phyloP scores from a whole-genome alignment of 2,329 filamentous ascomycete genomes.

The Ophiocordyceps robertsii region DNA sequence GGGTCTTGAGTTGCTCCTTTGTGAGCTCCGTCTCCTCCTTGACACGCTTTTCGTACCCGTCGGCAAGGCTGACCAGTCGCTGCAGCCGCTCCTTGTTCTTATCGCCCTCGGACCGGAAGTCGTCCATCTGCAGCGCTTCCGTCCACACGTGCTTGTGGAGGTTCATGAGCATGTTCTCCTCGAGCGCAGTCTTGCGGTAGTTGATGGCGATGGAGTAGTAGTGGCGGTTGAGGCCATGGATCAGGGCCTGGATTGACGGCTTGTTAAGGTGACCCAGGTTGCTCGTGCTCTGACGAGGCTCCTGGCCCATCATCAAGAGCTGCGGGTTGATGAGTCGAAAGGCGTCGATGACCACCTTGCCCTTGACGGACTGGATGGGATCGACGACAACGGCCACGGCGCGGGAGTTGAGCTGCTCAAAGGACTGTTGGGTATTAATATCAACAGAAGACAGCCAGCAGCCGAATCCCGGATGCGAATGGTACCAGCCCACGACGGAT shows the following conservation, averaged over 20 bases:
- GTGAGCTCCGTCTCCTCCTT: conserved; percentile 97
- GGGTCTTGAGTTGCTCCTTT: conserved; percentile 95
- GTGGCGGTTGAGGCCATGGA: conserved; percentile 94
- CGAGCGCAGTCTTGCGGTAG: conserved; percentile 91
- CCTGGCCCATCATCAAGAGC: conserved; percentile 93
- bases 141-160: conserved; percentile 99
- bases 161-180: conserved; percentile 99
- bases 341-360: conserved; percentile 97
- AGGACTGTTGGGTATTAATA: conserved; percentile 99
- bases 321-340: conserved; percentile 98
- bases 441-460: conserved; percentile 99
- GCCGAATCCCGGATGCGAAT: conserved; percentile 96
- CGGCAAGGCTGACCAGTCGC: conserved; percentile 75
- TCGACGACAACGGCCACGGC: conserved; percentile 97
- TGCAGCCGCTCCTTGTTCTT: conserved; percentile 82
- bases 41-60: conserved; percentile 96
- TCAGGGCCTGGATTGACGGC: conserved; percentile 97
- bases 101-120: conserved; percentile 74
- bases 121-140: conserved; percentile 90
- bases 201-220: conserved; percentile 99
- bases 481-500: conserved; percentile 98
- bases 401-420: conserved; percentile 93
- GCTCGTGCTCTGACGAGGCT: conserved; percentile 93
- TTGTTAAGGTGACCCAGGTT: conserved; percentile 98
- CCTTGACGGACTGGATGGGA: conserved; percentile 97